A percentile compares a stretch with the other conserved stretches of the same genome.
Evolutionary conservation across 1,139 yeast species (phyloP).

Genomic region (Debaryomyces coudertii): DNA sequence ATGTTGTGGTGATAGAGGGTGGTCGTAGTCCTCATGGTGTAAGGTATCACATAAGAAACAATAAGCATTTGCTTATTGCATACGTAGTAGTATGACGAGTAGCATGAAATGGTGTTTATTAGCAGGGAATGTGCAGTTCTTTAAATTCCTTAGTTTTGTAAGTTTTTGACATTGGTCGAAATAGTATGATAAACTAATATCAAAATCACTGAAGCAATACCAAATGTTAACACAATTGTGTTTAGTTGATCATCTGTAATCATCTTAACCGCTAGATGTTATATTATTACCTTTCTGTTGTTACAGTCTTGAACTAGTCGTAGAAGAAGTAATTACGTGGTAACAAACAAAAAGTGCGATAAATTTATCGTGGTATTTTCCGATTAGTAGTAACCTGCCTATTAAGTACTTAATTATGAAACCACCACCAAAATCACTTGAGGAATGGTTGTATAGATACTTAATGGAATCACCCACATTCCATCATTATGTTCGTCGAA

Average conservation of each 20-base stretch:
- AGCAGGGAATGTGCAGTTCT: background rate
- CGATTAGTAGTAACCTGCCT: background rate
- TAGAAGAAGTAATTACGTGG: slow-evolving; percentile 7
- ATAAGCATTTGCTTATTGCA: background rate
- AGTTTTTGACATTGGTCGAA: slow-evolving; percentile 42
- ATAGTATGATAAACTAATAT: slow-evolving; percentile 71
- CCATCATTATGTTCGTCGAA: slow-evolving; percentile 65
- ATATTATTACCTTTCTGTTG: background rate
- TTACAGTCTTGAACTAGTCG: background rate
- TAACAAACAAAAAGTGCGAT: slow-evolving; percentile 7
- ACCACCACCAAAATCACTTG: slow-evolving; percentile 42
- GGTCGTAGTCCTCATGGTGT: no score
- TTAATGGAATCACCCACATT: slow-evolving; percentile 66
- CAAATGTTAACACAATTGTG: slow-evolving; percentile 73
- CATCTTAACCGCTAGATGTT: slow-evolving; percentile 42
- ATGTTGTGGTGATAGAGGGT: no score
- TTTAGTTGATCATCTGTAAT: slow-evolving; percentile 81
- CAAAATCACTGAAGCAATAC: slow-evolving; percentile 69
- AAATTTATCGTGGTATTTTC: slow-evolving; percentile 1
- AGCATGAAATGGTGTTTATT: background rate
- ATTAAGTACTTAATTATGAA: slow-evolving; percentile 10
- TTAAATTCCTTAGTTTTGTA: slow-evolving; percentile 9
- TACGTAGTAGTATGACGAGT: background rate
- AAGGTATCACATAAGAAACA: background rate
- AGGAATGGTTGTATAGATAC: slow-evolving; percentile 49